Evolutionary conservation across 495 filamentous ascomycete genomes (phyloP).

Genomic region (Podospora australis): DNA sequence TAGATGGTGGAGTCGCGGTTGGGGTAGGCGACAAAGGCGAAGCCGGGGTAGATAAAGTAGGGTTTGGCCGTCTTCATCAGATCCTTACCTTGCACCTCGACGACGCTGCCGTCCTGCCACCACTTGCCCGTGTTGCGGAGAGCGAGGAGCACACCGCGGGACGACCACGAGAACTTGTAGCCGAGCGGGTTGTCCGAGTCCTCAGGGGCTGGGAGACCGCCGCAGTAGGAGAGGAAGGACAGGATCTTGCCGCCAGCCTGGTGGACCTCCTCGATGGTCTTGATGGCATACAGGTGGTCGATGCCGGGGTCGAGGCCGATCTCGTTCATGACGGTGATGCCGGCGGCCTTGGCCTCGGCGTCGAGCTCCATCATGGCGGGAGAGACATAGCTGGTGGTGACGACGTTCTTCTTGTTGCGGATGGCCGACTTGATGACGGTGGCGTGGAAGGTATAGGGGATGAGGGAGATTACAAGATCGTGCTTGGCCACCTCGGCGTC

Average conservation of each 20-base stretch:
- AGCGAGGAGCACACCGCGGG: conserved; percentile 81
- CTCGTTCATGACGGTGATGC: conserved; percentile 98
- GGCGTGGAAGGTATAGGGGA: conserved; percentile 91
- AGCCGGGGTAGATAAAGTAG: conserved; percentile 84
- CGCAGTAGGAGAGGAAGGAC: conserved; percentile 81
- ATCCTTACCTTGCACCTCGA: conserved; percentile 51
- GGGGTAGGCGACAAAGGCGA: conserved; percentile 85
- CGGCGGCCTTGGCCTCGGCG: conserved; percentile 74
- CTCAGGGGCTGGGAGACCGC: conserved; percentile 64
- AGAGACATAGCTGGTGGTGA: conserved; percentile 92
- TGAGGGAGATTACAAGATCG: conserved; percentile 75
- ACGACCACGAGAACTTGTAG: conserved; percentile 88
- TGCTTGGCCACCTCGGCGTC: conserved; percentile 71
- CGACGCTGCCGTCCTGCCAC: conserved; percentile 70
- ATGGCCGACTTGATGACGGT: conserved; percentile 92
- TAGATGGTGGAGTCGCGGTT: conserved; percentile 87
- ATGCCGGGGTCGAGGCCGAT: conserved; percentile 66
- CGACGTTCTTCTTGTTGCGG: conserved; percentile 86
- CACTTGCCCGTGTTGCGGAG: conserved; percentile 78
- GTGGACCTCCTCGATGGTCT: conserved; percentile 82
- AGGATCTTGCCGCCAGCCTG: conserved; percentile 77
- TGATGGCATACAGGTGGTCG: conserved; percentile 82
- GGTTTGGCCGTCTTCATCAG: conserved; percentile 87
- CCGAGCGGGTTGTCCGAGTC: conserved; percentile 84
- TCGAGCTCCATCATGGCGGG: conserved; percentile 91